Percentiles rank a stretch among this genome's conserved stretches.
These are phyloP conservation scores for Phialophora verrucosa DNA, from an alignment of 2,329 filamentous ascomycete genomes.

Conservation along the genomic window DNA sequence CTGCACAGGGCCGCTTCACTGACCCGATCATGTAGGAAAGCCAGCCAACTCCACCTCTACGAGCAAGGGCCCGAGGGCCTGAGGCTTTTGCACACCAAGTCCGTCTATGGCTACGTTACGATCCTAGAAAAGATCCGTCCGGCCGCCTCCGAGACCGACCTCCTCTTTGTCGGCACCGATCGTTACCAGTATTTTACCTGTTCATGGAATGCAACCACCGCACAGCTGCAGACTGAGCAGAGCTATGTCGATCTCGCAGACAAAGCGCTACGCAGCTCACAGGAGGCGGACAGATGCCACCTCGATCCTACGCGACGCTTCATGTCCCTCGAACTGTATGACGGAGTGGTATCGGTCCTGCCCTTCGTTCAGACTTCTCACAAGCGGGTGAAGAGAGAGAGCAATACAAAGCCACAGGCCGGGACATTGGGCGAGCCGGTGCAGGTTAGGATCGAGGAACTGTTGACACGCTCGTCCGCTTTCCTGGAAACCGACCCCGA, in stretches of 20 bases:
- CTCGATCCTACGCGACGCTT: conserved; percentile 78
- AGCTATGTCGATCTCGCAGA: conserved; percentile 66
- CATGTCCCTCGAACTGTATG: conserved; percentile 71
- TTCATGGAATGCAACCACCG: conserved; percentile 71
- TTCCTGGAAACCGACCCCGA: conserved; percentile 64
- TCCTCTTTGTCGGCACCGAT: conserved; percentile 92
- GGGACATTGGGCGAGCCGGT: conserved; percentile 67
- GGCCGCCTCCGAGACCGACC: conserved; percentile 73
- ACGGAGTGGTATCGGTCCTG: conserved; percentile 69
- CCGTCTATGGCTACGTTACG: conserved; percentile 83
- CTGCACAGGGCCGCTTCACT: conserved; percentile 24
- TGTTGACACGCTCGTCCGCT: conserved; percentile 69
- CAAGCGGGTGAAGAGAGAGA: conserved; percentile 46
- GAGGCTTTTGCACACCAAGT: conserved; percentile 68
- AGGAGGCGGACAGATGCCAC: conserved; percentile 80
- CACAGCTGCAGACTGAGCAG: conserved; percentile 62
- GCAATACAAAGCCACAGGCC: conserved; percentile 17
- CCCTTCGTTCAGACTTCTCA: conserved; percentile 63
- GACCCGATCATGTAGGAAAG: conserved; percentile 63
- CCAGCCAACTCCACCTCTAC: conserved; percentile 87
- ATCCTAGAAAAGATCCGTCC: conserved; percentile 83
- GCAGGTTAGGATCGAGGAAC: conserved; percentile 67
- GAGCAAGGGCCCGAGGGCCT: conserved; percentile 69
- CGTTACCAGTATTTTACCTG: conserved; percentile 89
- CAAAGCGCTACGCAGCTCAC: conserved; percentile 71